phyloP scores from a whole-genome alignment of 176 grass and related monocot species.

The Oryza glaberrima region DNA sequence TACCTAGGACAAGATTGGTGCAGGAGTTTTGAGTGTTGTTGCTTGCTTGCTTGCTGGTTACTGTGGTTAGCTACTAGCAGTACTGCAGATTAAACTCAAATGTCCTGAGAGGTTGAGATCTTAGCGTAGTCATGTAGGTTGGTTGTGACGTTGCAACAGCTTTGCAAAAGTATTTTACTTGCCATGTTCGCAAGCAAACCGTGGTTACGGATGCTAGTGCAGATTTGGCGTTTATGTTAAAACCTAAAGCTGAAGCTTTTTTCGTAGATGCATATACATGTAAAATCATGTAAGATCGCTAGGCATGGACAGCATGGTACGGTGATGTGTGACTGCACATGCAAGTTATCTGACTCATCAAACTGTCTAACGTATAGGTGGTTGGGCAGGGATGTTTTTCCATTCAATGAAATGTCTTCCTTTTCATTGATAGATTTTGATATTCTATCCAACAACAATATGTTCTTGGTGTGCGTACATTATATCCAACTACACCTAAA shows the following conservation, averaged over 20 bases:
- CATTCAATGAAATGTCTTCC: not conserved
- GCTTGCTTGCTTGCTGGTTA: not conserved
- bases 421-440: not conserved
- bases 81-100: not conserved
- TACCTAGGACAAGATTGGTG: not conserved
- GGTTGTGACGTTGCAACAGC: slow-evolving; percentile 42
- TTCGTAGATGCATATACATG: slow-evolving; percentile 17
- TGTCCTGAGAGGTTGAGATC: not conserved
- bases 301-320: slow-evolving; percentile 31
- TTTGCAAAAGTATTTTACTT: slow-evolving; percentile 28
- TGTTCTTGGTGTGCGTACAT: not conserved
- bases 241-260: not conserved
- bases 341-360: slow-evolving; percentile 15
- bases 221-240: slow-evolving; percentile 25
- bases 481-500: not conserved
- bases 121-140: slow-evolving; percentile 24
- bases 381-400: not conserved
- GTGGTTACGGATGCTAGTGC: slow-evolving; percentile 27
- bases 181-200: slow-evolving; percentile 48
- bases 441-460: not conserved
- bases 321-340: not conserved
- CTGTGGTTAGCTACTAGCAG: not conserved
- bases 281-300: slow-evolving; percentile 39
- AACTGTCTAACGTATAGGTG: slow-evolving; percentile 7
- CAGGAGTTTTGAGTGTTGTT: not conserved